Evolutionary conservation across 2,329 filamentous ascomycete species (phyloP).

Genomic region (Fusarium euwallaceae): DNA sequence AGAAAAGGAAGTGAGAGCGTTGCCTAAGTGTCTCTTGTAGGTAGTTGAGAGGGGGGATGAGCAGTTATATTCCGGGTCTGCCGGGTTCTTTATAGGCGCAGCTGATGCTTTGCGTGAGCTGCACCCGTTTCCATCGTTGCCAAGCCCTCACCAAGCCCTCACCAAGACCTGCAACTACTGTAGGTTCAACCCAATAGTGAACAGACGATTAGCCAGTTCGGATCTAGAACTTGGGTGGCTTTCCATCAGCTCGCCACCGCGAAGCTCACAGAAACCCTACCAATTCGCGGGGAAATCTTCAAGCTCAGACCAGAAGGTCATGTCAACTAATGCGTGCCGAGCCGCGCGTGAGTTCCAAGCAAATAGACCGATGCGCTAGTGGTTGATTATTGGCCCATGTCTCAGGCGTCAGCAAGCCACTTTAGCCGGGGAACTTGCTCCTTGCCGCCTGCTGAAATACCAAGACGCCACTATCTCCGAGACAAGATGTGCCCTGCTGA

Average conservation of each 20-base stretch:
- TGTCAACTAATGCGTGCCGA: not conserved
- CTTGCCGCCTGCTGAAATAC: conserved; percentile 1
- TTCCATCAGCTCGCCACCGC: not conserved
- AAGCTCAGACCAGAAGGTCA: not conserved
- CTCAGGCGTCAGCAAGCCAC: not conserved
- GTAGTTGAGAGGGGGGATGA: not conserved
- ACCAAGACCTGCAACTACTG: not conserved
- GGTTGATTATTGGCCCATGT: not conserved
- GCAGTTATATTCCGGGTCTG: not conserved
- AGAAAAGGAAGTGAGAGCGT: not conserved
- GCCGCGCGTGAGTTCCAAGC: not conserved
- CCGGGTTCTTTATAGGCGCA: not conserved
- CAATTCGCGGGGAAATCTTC: not conserved
- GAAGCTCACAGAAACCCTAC: not conserved
- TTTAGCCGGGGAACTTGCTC: not conserved
- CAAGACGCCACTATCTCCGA: not conserved
- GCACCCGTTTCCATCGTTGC: not conserved
- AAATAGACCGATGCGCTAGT: not conserved
- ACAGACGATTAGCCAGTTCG: not conserved
- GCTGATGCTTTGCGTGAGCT: not conserved
- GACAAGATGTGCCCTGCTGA: not conserved
- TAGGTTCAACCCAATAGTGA: not conserved
- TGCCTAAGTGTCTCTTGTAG: not conserved
- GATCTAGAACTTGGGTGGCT: not conserved
- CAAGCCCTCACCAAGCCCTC: not conserved